phyloP scores from a whole-genome alignment of 768 basidiomycete species.

The Glaciozyma antarctica region DNA sequence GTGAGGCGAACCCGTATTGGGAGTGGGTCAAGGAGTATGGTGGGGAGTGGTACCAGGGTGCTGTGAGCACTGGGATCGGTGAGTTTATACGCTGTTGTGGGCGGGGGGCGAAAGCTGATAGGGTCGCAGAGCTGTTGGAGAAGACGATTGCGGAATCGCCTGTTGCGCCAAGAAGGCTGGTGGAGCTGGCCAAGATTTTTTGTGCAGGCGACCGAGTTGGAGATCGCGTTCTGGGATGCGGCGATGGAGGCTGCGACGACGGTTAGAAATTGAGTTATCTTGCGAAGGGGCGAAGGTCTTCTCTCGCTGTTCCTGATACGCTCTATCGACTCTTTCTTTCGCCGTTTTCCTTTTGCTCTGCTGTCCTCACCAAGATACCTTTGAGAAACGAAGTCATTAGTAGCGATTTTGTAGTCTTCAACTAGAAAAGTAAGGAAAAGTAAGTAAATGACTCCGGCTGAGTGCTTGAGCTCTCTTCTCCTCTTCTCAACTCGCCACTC shows the following conservation, averaged over 20 bases:
- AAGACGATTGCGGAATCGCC: conserved; percentile 52
- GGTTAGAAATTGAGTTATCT: no score
- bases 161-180: conserved; percentile 52
- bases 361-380: no score
- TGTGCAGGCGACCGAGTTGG: conserved; percentile 63
- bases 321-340: no score
- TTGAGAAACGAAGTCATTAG: no score
- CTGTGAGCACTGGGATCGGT: conserved; percentile 69
- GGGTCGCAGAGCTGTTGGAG: conserved; percentile 60
- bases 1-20: conserved; percentile 60
- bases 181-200: conserved; percentile 67
- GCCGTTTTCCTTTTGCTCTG: no score
- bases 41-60: conserved; percentile 58
- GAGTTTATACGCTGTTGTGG: conserved; percentile 33
- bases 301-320: no score
- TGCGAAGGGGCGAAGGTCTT: no score
- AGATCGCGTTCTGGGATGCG: conserved; percentile 83
- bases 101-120: not conserved
- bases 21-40: conserved; percentile 55
- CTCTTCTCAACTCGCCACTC: no score
- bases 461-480: no score
- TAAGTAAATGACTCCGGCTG: no score
- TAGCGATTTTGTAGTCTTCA: no score
- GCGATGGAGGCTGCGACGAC: conserved; percentile 40
- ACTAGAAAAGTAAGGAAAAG: no score